These are phyloP conservation scores for Neonectria magnoliae DNA, from an alignment of 2,329 filamentous ascomycete genomes.

Conservation along the genomic window DNA sequence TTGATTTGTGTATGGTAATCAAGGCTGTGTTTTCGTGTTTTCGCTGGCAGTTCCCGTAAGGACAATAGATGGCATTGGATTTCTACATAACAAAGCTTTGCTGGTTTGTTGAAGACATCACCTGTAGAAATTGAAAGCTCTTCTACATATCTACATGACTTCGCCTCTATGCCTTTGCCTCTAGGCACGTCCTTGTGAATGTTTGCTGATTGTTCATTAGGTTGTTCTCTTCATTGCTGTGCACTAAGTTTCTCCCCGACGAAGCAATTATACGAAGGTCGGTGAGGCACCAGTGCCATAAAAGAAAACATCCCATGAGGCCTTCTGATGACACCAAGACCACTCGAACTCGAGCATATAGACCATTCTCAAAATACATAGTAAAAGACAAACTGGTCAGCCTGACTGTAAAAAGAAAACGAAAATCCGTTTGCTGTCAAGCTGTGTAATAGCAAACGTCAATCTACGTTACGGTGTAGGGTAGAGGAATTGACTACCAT, in stretches of 20 bases:
- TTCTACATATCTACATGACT: background rate
- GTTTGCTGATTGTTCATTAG: background rate
- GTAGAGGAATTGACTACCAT: conserved; percentile 16
- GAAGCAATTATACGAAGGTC: too few species aligned
- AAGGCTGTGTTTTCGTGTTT: conserved; percentile 4
- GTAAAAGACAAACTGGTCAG: too few species aligned
- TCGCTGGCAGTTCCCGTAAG: conserved; percentile 3
- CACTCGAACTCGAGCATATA: too few species aligned
- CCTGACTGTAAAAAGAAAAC: too few species aligned
- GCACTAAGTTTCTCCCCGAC: too few species aligned
- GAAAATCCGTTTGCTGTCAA: too few species aligned
- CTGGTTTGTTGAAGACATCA: background rate
- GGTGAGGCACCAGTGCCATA: too few species aligned
- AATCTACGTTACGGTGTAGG: conserved; percentile 21
- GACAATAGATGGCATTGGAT: conserved; percentile 18
- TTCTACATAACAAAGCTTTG: background rate
- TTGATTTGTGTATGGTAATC: conserved; percentile 10
- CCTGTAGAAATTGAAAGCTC: background rate
- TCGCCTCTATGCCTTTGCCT: background rate
- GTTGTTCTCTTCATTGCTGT: background rate
- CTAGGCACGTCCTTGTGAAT: too few species aligned
- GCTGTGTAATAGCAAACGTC: too few species aligned
- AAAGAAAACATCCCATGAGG: too few species aligned
- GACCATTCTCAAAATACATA: too few species aligned
- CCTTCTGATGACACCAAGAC: too few species aligned